These are phyloP conservation scores for Camelina sativa DNA, from an alignment of 345 rosid genomes.

Conservation along the genomic window DNA sequence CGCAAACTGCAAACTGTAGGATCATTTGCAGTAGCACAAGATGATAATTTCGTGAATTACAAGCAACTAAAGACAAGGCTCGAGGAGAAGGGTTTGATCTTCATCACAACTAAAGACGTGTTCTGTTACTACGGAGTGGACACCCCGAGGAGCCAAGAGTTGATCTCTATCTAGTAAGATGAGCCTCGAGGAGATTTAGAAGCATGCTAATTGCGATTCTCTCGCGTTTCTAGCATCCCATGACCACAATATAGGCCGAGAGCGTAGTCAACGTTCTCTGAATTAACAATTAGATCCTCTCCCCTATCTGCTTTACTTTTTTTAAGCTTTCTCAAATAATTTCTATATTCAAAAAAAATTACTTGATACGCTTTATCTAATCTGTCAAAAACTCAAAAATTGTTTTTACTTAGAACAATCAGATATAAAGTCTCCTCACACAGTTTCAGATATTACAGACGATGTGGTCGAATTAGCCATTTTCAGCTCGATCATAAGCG, in stretches of 20 bases:
- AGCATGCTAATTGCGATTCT: conserved; percentile 70
- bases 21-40: conserved; percentile 82
- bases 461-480: conserved; percentile 57
- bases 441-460: conserved; percentile 11
- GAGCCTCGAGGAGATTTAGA: conserved; percentile 72
- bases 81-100: conserved; percentile 77
- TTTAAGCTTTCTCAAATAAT: no score
- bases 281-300: neutral
- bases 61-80: conserved; percentile 59
- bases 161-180: conserved; percentile 70
- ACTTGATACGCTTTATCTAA: neutral
- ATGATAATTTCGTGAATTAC: conserved; percentile 85
- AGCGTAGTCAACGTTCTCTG: conserved; percentile 59
- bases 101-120: no score
- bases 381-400: neutral
- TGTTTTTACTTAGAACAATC: no score
- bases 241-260: conserved; percentile 54
- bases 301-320: no score
- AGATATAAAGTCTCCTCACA: neutral
- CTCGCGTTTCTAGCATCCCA: conserved; percentile 79
- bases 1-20: conserved; percentile 71
- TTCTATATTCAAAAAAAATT: conserved; percentile 2
- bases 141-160: no score
- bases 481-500: conserved; percentile 87
- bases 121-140: no score